A percentile compares a stretch with the other conserved stretches of the same genome.
phyloP scores from a whole-genome alignment of 2,329 filamentous ascomycete genomes.

The Penicillium olsonii region DNA sequence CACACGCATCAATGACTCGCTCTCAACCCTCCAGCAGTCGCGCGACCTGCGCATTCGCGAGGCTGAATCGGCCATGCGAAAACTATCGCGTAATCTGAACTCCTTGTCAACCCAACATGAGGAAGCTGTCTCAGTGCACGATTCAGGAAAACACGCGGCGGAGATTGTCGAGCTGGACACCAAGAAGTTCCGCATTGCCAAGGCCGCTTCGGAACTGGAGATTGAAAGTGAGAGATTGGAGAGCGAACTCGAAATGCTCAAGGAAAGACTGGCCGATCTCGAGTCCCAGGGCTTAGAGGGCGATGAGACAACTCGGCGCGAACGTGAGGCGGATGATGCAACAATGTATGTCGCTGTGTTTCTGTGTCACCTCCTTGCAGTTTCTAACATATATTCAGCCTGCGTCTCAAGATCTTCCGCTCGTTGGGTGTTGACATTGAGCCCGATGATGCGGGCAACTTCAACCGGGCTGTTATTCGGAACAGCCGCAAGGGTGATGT shows the following conservation, averaged over 20 bases:
- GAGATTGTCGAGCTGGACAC: constrained; percentile 87
- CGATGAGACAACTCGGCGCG: constrained; percentile 52
- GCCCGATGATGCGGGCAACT: constrained; percentile 76
- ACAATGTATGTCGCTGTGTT: constrained; percentile 41
- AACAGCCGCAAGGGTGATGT: constrained; percentile 88
- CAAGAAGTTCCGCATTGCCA: constrained; percentile 92
- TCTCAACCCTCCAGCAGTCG: constrained; percentile 79
- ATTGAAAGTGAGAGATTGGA: constrained; percentile 93
- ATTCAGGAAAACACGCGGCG: constrained; percentile 75
- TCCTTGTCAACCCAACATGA: constrained; percentile 74
- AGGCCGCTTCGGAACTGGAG: constrained; percentile 83
- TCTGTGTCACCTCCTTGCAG: background rate
- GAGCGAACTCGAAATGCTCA: constrained; percentile 73
- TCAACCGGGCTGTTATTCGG: constrained; percentile 79
- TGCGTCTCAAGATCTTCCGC: constrained; percentile 88
- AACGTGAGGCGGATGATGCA: constrained; percentile 53
- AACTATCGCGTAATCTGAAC: constrained; percentile 73
- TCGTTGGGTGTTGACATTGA: constrained; percentile 89
- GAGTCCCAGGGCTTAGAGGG: constrained; percentile 88
- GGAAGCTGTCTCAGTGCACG: constrained; percentile 74
- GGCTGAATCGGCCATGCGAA: constrained; percentile 66
- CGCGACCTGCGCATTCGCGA: constrained; percentile 76
- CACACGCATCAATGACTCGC: constrained; percentile 78
- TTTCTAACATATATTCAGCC: constrained; percentile 40
- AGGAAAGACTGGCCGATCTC: constrained; percentile 74